These are phyloP conservation scores for Zymoseptoria brevis DNA, from an alignment of 2,329 filamentous ascomycete genomes.

Conservation along the genomic window DNA sequence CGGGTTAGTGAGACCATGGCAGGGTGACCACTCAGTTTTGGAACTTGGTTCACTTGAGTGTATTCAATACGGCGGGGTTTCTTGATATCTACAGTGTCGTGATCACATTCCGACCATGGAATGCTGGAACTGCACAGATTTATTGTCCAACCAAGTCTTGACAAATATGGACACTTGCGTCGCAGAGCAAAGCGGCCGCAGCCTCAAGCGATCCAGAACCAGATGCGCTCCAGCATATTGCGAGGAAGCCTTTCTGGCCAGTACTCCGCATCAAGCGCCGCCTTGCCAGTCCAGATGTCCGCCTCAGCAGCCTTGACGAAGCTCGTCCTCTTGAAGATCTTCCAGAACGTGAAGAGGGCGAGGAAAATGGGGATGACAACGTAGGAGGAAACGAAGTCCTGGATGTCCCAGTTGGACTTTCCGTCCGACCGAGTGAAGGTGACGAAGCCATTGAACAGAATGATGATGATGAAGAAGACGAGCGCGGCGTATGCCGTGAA, in stretches of 20 bases:
- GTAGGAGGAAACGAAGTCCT: conserved; percentile 43
- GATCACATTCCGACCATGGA: background rate
- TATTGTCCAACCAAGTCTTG: background rate
- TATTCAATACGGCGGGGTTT: background rate
- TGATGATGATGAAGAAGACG: conserved; percentile 51
- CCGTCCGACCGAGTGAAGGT: conserved; percentile 46
- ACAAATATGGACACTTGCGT: background rate
- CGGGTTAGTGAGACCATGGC: background rate
- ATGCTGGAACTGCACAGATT: background rate
- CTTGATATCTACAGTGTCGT: background rate
- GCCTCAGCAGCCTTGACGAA: conserved; percentile 34
- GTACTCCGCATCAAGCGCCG: conserved; percentile 38
- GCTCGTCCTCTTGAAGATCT: conserved; percentile 56
- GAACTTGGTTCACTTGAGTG: background rate
- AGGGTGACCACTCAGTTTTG: background rate
- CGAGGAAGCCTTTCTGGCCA: conserved; percentile 38
- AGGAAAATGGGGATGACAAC: conserved; percentile 29
- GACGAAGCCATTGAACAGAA: conserved; percentile 56
- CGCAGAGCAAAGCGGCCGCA: background rate
- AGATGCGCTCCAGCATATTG: conserved; percentile 41
- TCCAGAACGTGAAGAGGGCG: conserved; percentile 54
- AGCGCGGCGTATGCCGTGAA: conserved; percentile 54
- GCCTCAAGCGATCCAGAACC: conserved; percentile 36
- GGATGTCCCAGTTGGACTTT: conserved; percentile 33
- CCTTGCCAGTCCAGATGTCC: conserved; percentile 42